Conservation (phyloP, 139 green algal species). For the Medakamo hakoo region DNA sequence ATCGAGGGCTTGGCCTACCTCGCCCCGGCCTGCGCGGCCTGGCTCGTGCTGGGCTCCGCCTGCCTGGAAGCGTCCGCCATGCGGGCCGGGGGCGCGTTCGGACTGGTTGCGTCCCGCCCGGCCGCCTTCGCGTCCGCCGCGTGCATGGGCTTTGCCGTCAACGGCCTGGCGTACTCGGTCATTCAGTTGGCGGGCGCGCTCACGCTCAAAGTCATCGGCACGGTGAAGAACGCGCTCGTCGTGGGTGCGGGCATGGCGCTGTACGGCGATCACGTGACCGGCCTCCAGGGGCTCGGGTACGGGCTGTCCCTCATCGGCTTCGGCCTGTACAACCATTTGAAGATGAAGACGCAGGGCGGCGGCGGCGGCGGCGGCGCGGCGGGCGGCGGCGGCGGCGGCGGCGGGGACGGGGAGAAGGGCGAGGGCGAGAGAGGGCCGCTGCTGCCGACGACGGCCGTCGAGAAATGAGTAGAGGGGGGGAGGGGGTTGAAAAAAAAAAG, state of each 20-base stretch:
- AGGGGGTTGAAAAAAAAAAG: too few species aligned
- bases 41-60: constrained; percentile 40
- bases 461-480: too few species aligned
- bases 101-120: constrained; percentile 9
- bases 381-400: too few species aligned
- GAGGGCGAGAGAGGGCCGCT: too few species aligned
- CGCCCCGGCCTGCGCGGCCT: constrained; percentile 62
- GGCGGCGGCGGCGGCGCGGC: too few species aligned
- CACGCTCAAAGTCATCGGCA: constrained; percentile 70
- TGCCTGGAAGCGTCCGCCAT: constrained; percentile 38
- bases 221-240: constrained; percentile 70
- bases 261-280: constrained; percentile 46
- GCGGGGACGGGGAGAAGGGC: not conserved
- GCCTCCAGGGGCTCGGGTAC: constrained; percentile 45
- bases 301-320: constrained; percentile 40
- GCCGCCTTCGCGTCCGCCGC: constrained; percentile 41
- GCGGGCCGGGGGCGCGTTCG: constrained; percentile 12
- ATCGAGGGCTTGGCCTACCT: constrained; percentile 84
- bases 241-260: constrained; percentile 56
- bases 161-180: constrained; percentile 62
- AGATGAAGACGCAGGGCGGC: constrained; percentile 31
- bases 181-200: constrained; percentile 60
- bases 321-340: constrained; percentile 53
- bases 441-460: too few species aligned
- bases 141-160: constrained; percentile 71